Evolutionary conservation across 139 green algal species (phyloP).

Genomic region (Closterium sp.): DNA sequence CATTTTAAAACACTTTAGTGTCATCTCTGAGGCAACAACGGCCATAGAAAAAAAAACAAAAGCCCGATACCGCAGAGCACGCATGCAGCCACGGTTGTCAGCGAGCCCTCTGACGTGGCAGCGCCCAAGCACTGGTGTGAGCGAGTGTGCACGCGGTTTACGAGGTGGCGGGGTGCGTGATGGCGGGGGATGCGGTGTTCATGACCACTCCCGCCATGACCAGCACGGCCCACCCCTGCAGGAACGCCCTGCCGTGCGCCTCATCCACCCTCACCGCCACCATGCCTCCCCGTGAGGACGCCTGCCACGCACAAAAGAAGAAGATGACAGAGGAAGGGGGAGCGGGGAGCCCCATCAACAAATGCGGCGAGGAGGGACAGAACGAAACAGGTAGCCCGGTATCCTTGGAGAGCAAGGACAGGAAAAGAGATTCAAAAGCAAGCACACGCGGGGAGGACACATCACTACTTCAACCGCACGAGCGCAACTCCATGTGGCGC

Average conservation of each 20-base stretch:
- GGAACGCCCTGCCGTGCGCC: conserved; percentile 1
- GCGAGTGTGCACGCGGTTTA: neutral
- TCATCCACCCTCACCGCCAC: conserved; percentile 21
- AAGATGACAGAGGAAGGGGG: neutral
- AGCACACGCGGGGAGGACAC: neutral
- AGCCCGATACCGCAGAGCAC: no score
- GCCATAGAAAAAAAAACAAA: no score
- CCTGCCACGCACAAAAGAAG: conserved; percentile 24
- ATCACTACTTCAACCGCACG: neutral
- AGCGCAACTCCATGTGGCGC: neutral
- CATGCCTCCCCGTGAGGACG: conserved; percentile 20
- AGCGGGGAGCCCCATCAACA: neutral
- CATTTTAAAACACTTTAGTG: no score
- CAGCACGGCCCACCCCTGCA: conserved; percentile 38
- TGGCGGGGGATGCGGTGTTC: neutral
- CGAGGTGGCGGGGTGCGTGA: neutral
- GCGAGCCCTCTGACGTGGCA: no score
- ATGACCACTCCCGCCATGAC: conserved; percentile 42
- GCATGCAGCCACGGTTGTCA: no score
- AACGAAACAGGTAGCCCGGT: neutral
- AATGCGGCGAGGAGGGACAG: neutral
- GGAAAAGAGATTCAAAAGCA: neutral
- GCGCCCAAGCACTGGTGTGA: neutral
- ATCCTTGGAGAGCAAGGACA: no score
- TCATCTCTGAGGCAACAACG: no score